Conservation (phyloP, 2,329 filamentous ascomycete genomes). For the Pyrenophora seminiperda region DNA sequence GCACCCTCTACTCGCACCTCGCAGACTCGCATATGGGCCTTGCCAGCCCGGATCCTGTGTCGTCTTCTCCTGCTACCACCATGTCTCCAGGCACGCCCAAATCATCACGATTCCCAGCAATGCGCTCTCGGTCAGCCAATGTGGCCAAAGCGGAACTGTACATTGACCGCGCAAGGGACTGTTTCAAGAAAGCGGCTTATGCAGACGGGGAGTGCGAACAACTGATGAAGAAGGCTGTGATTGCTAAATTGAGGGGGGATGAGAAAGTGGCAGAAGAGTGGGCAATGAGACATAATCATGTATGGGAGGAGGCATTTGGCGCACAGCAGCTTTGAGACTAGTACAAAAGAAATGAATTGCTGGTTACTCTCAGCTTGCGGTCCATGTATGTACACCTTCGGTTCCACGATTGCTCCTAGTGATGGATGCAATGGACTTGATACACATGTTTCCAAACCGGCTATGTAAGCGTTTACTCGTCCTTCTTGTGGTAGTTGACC, state of each 20-base stretch:
- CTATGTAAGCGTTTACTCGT: constrained; percentile 55
- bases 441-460: constrained; percentile 6
- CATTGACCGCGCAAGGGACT: constrained; percentile 44
- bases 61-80: neutral
- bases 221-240: constrained; percentile 79
- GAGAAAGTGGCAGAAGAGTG: constrained; percentile 45
- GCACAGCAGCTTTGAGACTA: neutral
- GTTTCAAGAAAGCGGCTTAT: constrained; percentile 70
- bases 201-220: constrained; percentile 74
- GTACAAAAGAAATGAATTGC: constrained; percentile 42
- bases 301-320: constrained; percentile 38
- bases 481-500: constrained; percentile 97
- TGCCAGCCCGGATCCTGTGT: constrained; percentile 59
- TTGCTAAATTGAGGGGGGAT: constrained; percentile 68
- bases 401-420: constrained; percentile 7
- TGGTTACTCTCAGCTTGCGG: constrained; percentile 30
- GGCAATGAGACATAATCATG: constrained; percentile 44
- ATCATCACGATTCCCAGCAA: constrained; percentile 6
- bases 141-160: constrained; percentile 43
- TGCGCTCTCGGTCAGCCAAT: constrained; percentile 24
- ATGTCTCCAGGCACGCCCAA: constrained; percentile 1
- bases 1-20: constrained; percentile 70
- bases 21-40: constrained; percentile 80
- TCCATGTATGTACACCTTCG: constrained; percentile 31
- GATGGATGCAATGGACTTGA: constrained; percentile 4